phyloP scores from a whole-genome alignment of 164 flowering plant species.

The Platanus orientalis region DNA sequence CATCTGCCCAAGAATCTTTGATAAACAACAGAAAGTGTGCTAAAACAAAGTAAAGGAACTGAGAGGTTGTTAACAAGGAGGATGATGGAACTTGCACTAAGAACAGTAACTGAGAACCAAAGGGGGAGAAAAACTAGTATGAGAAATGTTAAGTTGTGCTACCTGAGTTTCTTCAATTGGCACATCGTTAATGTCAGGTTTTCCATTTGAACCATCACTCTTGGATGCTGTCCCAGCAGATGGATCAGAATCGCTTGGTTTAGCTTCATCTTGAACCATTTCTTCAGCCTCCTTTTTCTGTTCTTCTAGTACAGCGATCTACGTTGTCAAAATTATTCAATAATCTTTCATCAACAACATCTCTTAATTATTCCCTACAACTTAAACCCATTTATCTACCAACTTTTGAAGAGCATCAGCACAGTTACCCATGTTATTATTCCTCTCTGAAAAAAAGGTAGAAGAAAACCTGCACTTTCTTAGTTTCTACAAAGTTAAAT shows the following conservation, averaged over 20 bases:
- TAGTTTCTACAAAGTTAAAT: no score
- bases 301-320: slow-evolving; percentile 64
- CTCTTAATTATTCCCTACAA: background rate
- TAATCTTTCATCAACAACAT: background rate
- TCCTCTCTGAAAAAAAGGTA: no score
- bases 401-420: no score
- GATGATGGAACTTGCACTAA: background rate
- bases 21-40: no score
- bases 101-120: background rate
- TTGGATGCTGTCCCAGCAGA: slow-evolving; percentile 25
- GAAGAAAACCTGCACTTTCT: no score
- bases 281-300: slow-evolving; percentile 49
- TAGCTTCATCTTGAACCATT: slow-evolving; percentile 41
- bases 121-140: background rate
- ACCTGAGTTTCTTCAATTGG: slow-evolving; percentile 79
- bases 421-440: no score
- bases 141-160: background rate
- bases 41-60: no score
- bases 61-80: no score
- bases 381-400: background rate
- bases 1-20: no score
- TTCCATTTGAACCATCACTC: slow-evolving; percentile 37
- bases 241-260: slow-evolving; percentile 23
- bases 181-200: slow-evolving; percentile 78
- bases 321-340: slow-evolving; percentile 13